Evolutionary conservation across 129 eudicot species (phyloP).

Genomic region (Cynara cardunculus): DNA sequence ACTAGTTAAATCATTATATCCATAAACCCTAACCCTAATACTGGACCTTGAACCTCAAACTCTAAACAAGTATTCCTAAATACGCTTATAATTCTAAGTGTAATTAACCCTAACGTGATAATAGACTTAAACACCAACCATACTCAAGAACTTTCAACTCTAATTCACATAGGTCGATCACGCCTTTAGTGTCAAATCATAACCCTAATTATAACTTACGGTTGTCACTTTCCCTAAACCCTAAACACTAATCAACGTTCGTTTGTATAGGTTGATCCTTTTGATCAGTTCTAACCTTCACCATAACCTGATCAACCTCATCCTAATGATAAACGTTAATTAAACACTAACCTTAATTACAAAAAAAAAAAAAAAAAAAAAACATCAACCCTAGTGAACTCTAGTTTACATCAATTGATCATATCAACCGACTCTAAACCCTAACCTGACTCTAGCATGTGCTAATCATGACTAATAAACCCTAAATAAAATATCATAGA

Average conservation of each 20-base stretch:
- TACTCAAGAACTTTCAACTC: neutral
- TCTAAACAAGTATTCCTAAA: neutral
- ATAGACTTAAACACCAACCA: neutral
- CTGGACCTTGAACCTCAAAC: neutral
- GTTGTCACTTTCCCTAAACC: neutral
- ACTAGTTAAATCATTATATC: too few relatives aligned
- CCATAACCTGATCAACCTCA: neutral
- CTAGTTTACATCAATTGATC: neutral
- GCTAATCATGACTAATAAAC: neutral
- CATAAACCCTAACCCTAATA: neutral
- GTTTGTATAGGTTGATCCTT: neutral
- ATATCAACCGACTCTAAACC: neutral
- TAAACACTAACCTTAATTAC: neutral
- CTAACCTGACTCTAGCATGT: neutral
- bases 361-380: too few relatives aligned
- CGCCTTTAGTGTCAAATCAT: neutral
- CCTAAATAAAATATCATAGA: neutral
- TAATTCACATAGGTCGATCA: neutral
- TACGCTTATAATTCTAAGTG: neutral
- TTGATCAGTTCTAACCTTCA: neutral
- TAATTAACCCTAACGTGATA: neutral
- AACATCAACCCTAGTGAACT: neutral
- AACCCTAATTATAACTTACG: neutral
- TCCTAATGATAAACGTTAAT: neutral
- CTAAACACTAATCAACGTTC: neutral